A percentile compares a stretch with the other conserved stretches of the same genome.
Evolutionary conservation across 2,329 filamentous ascomycete genomes (phyloP).

Genomic region (Epichloe scottii): DNA sequence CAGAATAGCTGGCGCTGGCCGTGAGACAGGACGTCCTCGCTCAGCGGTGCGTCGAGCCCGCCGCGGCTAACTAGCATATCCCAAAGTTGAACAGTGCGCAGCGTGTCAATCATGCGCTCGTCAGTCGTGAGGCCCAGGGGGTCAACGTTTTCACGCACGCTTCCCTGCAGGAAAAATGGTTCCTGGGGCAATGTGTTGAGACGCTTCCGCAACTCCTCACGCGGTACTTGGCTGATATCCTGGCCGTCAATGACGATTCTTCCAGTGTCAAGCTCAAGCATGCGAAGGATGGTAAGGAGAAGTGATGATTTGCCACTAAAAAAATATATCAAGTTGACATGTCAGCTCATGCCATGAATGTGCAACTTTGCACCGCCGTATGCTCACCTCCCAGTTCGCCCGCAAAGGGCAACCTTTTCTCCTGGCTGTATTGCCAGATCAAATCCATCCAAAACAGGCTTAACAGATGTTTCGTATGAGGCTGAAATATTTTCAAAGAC

Average conservation of each 20-base stretch:
- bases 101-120: slow-evolving; percentile 27
- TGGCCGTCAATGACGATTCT: slow-evolving; percentile 32
- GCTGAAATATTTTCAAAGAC: slow-evolving; percentile 17
- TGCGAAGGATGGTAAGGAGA: slow-evolving; percentile 31
- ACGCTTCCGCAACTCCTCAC: slow-evolving; percentile 12
- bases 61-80: slow-evolving; percentile 24
- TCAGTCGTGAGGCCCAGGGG: slow-evolving; percentile 25
- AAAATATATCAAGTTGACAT: neutral
- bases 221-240: slow-evolving; percentile 17
- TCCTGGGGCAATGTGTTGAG: slow-evolving; percentile 39
- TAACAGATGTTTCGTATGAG: slow-evolving; percentile 13
- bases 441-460: slow-evolving; percentile 17
- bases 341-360: neutral
- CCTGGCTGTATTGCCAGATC: slow-evolving; percentile 19
- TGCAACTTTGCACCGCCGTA: neutral
- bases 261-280: slow-evolving; percentile 30
- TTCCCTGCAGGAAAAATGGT: slow-evolving; percentile 34
- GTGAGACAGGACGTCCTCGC: slow-evolving; percentile 21
- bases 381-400: slow-evolving; percentile 26
- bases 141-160: slow-evolving; percentile 36
- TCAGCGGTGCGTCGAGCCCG: slow-evolving; percentile 23
- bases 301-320: slow-evolving; percentile 23
- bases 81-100: slow-evolving; percentile 33
- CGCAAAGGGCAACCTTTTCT: slow-evolving; percentile 29
- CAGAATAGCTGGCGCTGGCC: slow-evolving; percentile 35